Conservation (phyloP, 192 early-diverging fungal genomes). For the Coemansia sp. region DNA sequence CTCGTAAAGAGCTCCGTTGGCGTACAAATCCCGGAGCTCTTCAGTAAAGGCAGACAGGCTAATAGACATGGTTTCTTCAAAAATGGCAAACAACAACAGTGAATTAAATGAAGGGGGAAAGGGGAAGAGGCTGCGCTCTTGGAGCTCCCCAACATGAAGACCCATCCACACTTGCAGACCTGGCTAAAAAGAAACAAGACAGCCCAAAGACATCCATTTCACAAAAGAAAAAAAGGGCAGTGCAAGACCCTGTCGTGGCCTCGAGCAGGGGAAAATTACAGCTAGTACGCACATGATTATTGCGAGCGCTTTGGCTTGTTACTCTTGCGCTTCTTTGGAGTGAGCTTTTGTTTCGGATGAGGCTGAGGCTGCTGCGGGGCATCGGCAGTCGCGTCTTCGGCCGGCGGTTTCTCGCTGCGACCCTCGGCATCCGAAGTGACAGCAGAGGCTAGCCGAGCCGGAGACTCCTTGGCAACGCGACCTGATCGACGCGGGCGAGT, state of each 20-base stretch:
- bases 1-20: background rate
- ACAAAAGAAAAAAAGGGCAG: too few species aligned
- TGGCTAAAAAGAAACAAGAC: too few species aligned
- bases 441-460: background rate
- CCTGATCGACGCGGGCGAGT: background rate
- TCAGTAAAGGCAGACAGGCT: background rate
- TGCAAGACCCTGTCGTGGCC: background rate
- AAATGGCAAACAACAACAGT: background rate
- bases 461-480: background rate
- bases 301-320: slow-evolving; percentile 12
- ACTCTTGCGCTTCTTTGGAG: slow-evolving; percentile 9
- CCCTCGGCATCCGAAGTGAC: background rate
- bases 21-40: background rate
- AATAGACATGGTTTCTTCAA: background rate
- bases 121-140: too few species aligned
- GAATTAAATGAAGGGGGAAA: too few species aligned
- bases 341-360: background rate
- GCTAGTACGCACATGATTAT: background rate
- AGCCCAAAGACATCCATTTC: too few species aligned
- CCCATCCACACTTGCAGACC: too few species aligned
- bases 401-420: background rate
- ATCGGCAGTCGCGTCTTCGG: background rate
- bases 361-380: background rate
- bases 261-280: background rate
- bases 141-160: too few species aligned